Evolutionary conservation across 768 basidiomycete species (phyloP).

Genomic region (Fomitopsis pulvina): DNA sequence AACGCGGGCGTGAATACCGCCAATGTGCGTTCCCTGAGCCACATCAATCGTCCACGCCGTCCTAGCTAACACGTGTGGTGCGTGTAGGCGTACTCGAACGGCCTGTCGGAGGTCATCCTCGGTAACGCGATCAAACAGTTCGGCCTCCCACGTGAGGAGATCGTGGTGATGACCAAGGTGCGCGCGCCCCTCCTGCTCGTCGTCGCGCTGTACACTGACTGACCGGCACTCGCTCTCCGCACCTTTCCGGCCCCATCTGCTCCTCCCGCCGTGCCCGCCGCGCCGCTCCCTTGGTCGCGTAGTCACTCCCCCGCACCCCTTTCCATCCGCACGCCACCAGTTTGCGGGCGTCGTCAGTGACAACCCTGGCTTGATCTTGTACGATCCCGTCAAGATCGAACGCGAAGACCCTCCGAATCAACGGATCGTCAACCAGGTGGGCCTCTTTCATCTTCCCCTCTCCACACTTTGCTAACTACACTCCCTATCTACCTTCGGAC

Average conservation of each 20-base stretch:
- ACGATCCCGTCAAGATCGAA: background rate
- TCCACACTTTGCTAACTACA: too few species aligned
- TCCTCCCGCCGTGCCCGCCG: too few species aligned
- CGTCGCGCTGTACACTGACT: background rate
- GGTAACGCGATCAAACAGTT: conserved; percentile 42
- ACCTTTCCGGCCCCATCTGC: too few species aligned
- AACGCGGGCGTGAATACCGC: conserved; percentile 31
- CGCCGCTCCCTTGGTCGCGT: too few species aligned
- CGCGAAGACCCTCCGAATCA: too few species aligned
- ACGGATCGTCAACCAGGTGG: conserved; percentile 31
- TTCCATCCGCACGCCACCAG: background rate
- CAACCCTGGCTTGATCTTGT: background rate
- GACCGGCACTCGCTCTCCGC: too few species aligned
- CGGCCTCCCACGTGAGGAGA: conserved; percentile 37
- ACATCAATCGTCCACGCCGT: background rate
- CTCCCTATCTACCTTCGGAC: too few species aligned
- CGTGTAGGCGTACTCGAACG: conserved; percentile 30
- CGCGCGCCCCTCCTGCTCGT: background rate
- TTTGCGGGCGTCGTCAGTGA: background rate
- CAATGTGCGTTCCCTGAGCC: conserved; percentile 3
- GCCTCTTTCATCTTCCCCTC: too few species aligned
- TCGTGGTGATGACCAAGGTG: conserved; percentile 48
- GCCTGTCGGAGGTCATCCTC: conserved; percentile 36
- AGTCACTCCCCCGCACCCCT: too few species aligned
- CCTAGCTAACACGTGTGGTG: background rate